Percentiles rank a stretch among this genome's conserved stretches.
These are phyloP conservation scores for Vaccinium myrtillus DNA, from an alignment of 148 eudicot genomes.

Conservation along the genomic window DNA sequence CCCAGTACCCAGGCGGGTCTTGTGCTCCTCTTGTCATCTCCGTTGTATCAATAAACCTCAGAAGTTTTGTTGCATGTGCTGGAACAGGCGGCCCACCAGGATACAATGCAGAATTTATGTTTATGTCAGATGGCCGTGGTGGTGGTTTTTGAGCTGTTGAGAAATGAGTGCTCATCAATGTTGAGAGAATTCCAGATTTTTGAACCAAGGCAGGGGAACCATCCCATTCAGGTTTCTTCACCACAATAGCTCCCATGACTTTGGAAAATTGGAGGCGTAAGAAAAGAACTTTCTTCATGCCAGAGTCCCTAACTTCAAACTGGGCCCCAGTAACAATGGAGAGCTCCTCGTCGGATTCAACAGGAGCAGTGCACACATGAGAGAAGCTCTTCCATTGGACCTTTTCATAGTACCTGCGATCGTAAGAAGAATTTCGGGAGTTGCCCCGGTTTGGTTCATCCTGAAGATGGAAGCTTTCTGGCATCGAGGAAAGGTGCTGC, in stretches of 20 bases:
- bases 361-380: conserved; percentile 56
- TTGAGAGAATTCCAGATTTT: conserved; percentile 45
- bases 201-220: conserved; percentile 36
- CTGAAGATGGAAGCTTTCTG: conserved; percentile 46
- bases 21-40: conserved; percentile 54
- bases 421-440: conserved; percentile 17
- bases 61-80: conserved; percentile 33
- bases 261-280: conserved; percentile 39
- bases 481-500: conserved; percentile 57
- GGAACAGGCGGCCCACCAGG: conserved; percentile 47
- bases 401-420: conserved; percentile 45
- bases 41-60: conserved; percentile 45
- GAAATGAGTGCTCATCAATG: conserved; percentile 31
- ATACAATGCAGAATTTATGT: conserved; percentile 50
- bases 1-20: conserved; percentile 58
- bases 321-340: conserved; percentile 46
- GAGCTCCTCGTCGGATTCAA: conserved; percentile 46
- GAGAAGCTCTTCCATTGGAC: conserved; percentile 59
- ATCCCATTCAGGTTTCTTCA: conserved; percentile 46
- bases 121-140: conserved; percentile 39
- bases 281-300: conserved; percentile 38
- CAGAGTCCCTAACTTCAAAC: conserved; percentile 46
- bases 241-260: conserved; percentile 37
- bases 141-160: conserved; percentile 35
- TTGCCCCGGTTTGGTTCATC: conserved; percentile 18